A percentile compares a stretch with the other conserved stretches of the same genome.
Evolutionary conservation across 352 stramenopile genomes (phyloP).

Genomic region (Aphanomyces cochlioides): DNA sequence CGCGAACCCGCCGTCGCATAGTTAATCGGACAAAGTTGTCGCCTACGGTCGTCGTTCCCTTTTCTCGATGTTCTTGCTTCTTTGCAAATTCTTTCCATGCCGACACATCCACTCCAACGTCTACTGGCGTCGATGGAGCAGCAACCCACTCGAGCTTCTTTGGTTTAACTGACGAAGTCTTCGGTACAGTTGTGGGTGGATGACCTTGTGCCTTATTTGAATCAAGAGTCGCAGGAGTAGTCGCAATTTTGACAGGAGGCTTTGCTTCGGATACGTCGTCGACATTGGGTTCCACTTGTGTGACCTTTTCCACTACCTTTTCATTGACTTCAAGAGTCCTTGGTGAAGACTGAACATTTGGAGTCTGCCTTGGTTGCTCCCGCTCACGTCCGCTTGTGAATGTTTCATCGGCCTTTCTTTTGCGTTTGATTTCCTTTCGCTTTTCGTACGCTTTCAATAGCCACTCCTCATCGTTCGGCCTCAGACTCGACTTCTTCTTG

Average conservation of each 20-base stretch:
- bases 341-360: too few species aligned
- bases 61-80: conserved; percentile 33
- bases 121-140: not conserved
- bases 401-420: conserved; percentile 4
- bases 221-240: too few species aligned
- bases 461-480: conserved; percentile 1
- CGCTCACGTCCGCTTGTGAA: too few species aligned
- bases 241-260: too few species aligned
- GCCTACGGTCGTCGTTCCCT: conserved; percentile 47
- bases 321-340: too few species aligned
- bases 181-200: not conserved
- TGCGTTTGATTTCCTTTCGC: conserved; percentile 22
- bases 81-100: conserved; percentile 45
- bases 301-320: too few species aligned
- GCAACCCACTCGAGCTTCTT: conserved; percentile 5
- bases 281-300: too few species aligned
- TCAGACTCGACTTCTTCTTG: not conserved
- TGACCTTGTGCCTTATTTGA: too few species aligned
- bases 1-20: conserved; percentile 72
- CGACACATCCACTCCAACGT: not conserved
- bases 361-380: too few species aligned
- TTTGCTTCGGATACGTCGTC: too few species aligned
- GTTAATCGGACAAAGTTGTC: conserved; percentile 79
- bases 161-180: not conserved
- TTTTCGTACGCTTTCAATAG: conserved; percentile 20